A percentile compares a stretch with the other conserved stretches of the same genome.
Conservation (phyloP, 148 eudicot genomes). For the Persicaria maculosa region DNA sequence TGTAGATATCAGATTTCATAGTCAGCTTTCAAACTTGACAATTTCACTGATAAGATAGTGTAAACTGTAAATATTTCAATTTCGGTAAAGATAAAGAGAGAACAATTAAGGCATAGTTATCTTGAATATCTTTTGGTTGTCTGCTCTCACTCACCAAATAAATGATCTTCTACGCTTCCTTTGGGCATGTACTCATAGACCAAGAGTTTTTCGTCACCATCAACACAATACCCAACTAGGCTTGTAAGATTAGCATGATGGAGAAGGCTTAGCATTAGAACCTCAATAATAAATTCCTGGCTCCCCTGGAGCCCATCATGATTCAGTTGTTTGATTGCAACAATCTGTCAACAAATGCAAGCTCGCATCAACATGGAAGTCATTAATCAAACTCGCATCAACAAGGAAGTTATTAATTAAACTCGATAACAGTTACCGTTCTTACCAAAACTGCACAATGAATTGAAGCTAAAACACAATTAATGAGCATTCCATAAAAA, state of each 20-base stretch:
- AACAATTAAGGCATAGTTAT: background rate
- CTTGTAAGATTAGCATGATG: slow-evolving; percentile 16
- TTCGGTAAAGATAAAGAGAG: background rate
- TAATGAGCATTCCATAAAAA: background rate
- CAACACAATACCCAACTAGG: slow-evolving; percentile 15
- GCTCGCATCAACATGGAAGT: background rate
- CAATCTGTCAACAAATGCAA: slow-evolving; percentile 13
- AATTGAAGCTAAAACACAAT: background rate
- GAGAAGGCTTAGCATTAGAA: slow-evolving; percentile 16
- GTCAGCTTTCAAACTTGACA: too few relatives aligned
- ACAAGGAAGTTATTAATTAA: background rate
- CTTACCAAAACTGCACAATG: background rate
- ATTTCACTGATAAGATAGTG: too few relatives aligned
- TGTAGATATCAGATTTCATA: too few relatives aligned
- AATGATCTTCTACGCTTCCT: slow-evolving; percentile 20
- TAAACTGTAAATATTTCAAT: background rate
- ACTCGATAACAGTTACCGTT: background rate
- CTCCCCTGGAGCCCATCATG: slow-evolving; percentile 18
- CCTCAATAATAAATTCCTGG: slow-evolving; percentile 18
- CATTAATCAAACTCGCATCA: background rate
- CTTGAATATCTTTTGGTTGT: background rate
- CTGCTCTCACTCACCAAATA: slow-evolving; percentile 12
- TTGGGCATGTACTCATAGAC: slow-evolving; percentile 17
- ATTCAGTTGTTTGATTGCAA: slow-evolving; percentile 17
- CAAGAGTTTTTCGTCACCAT: slow-evolving; percentile 18